Conservation (phyloP, 75 land plant species). For the Ceratopteris richardii region DNA sequence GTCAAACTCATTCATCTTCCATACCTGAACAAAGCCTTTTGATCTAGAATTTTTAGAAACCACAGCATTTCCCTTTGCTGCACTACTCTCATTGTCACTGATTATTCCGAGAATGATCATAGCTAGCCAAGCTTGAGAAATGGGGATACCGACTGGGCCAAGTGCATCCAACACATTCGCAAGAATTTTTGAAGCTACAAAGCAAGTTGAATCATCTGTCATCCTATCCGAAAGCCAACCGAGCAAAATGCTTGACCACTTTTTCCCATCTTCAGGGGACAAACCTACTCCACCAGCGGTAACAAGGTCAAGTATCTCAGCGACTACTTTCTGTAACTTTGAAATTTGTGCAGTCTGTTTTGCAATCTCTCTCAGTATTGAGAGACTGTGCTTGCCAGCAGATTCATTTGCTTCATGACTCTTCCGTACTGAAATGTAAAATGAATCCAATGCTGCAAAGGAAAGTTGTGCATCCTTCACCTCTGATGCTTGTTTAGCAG, state of each 20-base stretch:
- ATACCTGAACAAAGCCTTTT: constrained; percentile 41
- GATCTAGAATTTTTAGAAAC: constrained; percentile 41
- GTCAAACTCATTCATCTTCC: too few relatives aligned
- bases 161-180: constrained; percentile 62
- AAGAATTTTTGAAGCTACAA: constrained; percentile 54
- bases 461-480: constrained; percentile 61
- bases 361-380: constrained; percentile 59
- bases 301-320: constrained; percentile 55
- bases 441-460: constrained; percentile 58
- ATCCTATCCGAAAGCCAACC: constrained; percentile 59
- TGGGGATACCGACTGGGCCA: constrained; percentile 53
- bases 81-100: constrained; percentile 26
- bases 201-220: constrained; percentile 35
- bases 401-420: constrained; percentile 34
- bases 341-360: constrained; percentile 41
- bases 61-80: constrained; percentile 22
- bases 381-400: constrained; percentile 60
- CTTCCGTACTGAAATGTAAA: constrained; percentile 60
- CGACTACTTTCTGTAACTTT: constrained; percentile 57
- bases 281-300: constrained; percentile 38
- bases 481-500: constrained; percentile 57
- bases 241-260: constrained; percentile 86
- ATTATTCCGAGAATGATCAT: constrained; percentile 55
- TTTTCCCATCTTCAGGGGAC: constrained; percentile 71
- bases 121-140: constrained; percentile 92